Conservation (phyloP, 73 alveolate genomes). For the Uronychia binucleata region DNA sequence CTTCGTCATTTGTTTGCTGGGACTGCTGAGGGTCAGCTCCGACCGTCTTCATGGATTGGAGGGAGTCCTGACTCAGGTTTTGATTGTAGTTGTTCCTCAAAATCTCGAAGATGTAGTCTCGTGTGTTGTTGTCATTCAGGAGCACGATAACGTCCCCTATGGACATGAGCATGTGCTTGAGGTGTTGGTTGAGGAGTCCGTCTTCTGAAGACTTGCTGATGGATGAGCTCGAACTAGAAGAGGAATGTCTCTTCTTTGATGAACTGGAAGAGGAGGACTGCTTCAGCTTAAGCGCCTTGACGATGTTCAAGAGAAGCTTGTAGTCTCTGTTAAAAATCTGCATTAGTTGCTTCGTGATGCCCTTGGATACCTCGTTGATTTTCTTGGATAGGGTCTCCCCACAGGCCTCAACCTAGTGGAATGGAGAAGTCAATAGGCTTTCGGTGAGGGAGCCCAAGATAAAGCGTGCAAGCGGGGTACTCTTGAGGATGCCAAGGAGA, state of each 20-base stretch:
- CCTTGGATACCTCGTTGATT: slow-evolving; percentile 27
- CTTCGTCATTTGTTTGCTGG: neutral
- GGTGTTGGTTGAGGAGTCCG: neutral
- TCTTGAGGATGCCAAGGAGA: slow-evolving; percentile 1
- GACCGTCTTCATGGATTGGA: neutral
- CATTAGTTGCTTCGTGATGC: slow-evolving; percentile 19
- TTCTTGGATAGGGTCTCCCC: slow-evolving; percentile 31
- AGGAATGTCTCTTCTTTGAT: neutral
- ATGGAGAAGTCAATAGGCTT: slow-evolving; percentile 7
- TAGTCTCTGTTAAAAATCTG: slow-evolving; percentile 1
- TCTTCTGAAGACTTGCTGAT: neutral
- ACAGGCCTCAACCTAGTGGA: slow-evolving; percentile 33
- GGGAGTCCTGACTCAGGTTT: neutral
- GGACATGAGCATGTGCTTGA: slow-evolving; percentile 1
- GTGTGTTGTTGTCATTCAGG: slow-evolving; percentile 24
- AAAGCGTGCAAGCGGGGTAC: slow-evolving; percentile 49
- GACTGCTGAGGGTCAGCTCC: neutral
- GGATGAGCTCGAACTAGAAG: neutral
- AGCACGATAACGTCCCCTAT: slow-evolving; percentile 42
- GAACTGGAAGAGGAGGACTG: neutral
- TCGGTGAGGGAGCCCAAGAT: slow-evolving; percentile 33
- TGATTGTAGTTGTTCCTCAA: slow-evolving; percentile 8
- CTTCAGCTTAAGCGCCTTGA: neutral
- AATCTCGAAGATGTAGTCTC: slow-evolving; percentile 40
- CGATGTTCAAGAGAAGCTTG: neutral